Evolutionary conservation across 2,329 filamentous ascomycete genomes (phyloP).

Genomic region (Blastomyces emzantsi): DNA sequence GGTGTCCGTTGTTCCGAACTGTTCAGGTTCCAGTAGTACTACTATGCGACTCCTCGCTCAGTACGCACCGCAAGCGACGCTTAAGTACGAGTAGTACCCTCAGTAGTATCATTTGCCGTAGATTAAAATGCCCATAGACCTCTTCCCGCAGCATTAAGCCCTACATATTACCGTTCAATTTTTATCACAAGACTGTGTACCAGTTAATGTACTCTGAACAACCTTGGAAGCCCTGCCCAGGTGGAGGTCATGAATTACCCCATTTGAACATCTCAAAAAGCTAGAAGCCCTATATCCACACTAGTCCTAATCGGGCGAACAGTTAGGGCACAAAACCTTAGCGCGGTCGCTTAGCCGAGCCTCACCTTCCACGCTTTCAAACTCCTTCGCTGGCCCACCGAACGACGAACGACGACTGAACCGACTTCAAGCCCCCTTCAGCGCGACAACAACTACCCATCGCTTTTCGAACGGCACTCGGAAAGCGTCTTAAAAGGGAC

Average conservation of each 20-base stretch:
- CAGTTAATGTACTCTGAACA: too few species aligned
- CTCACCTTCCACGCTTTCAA: slow-evolving; percentile 26
- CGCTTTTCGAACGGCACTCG: slow-evolving; percentile 40
- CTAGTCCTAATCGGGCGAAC: slow-evolving; percentile 12
- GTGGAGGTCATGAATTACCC: not conserved
- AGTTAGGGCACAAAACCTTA: slow-evolving; percentile 34
- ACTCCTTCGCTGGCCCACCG: slow-evolving; percentile 14
- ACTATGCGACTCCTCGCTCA: not conserved
- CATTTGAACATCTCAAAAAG: not conserved
- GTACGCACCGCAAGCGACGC: not conserved
- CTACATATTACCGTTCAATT: too few species aligned
- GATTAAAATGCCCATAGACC: not conserved
- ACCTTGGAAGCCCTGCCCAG: too few species aligned
- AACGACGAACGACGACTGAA: slow-evolving; percentile 12
- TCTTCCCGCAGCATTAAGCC: not conserved
- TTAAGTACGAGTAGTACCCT: not conserved
- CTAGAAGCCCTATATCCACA: not conserved
- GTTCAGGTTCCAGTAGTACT: slow-evolving; percentile 5
- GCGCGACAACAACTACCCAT: slow-evolving; percentile 18
- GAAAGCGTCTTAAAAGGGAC: slow-evolving; percentile 38
- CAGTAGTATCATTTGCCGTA: not conserved
- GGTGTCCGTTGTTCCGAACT: not conserved
- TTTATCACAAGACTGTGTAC: too few species aligned
- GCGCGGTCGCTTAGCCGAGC: slow-evolving; percentile 36
- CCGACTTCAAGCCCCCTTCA: slow-evolving; percentile 3